Base-by-base conservation (phyloP, 2,329 filamentous ascomycete species). In the Gaeumannomyces sp. region DNA sequence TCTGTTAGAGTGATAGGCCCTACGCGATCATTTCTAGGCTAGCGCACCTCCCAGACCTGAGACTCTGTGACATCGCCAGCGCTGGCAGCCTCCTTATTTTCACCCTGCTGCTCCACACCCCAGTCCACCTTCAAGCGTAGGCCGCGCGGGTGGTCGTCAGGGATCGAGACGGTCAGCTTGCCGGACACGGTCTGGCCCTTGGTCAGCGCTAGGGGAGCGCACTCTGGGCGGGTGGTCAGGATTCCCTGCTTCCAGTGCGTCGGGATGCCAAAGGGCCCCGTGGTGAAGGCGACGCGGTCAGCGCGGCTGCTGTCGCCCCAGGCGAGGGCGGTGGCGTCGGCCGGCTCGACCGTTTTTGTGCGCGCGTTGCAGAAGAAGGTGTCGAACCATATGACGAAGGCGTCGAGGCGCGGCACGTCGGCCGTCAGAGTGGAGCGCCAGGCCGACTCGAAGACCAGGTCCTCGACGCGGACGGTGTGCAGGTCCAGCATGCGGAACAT, bases 241-340 rank as follows among this genome's bases (percentile, higher is more conserved):
- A 97, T 79, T 1, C 89, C 91, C 73, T 96, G 93, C 76, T 89
- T 90, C 94, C 94, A 98, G 76, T 98, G 94, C 10, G 94, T 98
- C 67, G 89, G 84, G 64, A 85, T 87, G 25, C 86, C 87, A 69
- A 83, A 81, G 0, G 93, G 93, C 0, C 93, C 92, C 1, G 93
- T 98, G 10, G 93, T 96, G 75, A 97, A 97, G 0, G 91, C 89
- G n/a, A 92, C 83, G 62, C 88, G 85, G 68, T 89, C 85, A 38
- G 80, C 78, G 28, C 61, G 28, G 45, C 35, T 57, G 72, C 81
- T 79, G 68, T 84, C 83, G 6, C 84, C 83, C 85, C 89, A 93
- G 4, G 84, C 80, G 64, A 87, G 80, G 0, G 87, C 85, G 62
- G 86, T 85, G 80, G 79, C 66, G 33, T 83, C 76, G 35, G 81